Evolutionary conservation across 805 yeast genomes (phyloP).

Genomic region (Candida ascalaphidarum): DNA sequence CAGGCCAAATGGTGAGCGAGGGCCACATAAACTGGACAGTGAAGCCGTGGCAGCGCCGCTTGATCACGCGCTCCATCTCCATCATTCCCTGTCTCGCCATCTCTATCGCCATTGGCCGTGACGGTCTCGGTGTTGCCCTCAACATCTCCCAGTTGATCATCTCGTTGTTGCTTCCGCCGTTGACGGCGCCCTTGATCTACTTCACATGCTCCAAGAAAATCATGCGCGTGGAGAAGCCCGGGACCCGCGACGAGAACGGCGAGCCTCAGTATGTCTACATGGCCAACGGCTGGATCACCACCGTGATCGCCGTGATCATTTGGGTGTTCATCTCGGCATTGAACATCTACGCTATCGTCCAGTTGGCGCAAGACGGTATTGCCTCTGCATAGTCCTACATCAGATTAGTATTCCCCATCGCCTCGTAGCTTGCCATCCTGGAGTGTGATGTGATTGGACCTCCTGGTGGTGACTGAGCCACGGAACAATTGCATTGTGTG

Average conservation of each 20-base stretch:
- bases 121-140: conserved; percentile 63
- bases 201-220: conserved; percentile 64
- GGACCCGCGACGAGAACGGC: neutral
- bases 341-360: conserved; percentile 53
- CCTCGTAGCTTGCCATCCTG: too few relatives aligned
- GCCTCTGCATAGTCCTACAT: too few relatives aligned
- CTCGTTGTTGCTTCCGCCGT: conserved; percentile 74
- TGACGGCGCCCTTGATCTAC: conserved; percentile 78
- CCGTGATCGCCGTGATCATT: conserved; percentile 41
- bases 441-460: too few relatives aligned
- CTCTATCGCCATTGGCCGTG: conserved; percentile 61
- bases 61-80: conserved; percentile 70
- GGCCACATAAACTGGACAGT: conserved; percentile 81
- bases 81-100: conserved; percentile 75
- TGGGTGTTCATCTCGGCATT: conserved; percentile 70
- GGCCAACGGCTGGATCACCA: conserved; percentile 56
- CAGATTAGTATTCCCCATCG: too few relatives aligned
- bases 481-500: neutral
- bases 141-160: conserved; percentile 83
- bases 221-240: conserved; percentile 46
- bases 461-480: too few relatives aligned
- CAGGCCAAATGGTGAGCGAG: conserved; percentile 88
- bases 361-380: conserved; percentile 30
- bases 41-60: conserved; percentile 72
- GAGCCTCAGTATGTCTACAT: conserved; percentile 33